Evolutionary conservation across 805 yeast species (phyloP), one percentile per base, ranked within the genome.

Genomic region (Nakazawaea pomicola): DNA sequence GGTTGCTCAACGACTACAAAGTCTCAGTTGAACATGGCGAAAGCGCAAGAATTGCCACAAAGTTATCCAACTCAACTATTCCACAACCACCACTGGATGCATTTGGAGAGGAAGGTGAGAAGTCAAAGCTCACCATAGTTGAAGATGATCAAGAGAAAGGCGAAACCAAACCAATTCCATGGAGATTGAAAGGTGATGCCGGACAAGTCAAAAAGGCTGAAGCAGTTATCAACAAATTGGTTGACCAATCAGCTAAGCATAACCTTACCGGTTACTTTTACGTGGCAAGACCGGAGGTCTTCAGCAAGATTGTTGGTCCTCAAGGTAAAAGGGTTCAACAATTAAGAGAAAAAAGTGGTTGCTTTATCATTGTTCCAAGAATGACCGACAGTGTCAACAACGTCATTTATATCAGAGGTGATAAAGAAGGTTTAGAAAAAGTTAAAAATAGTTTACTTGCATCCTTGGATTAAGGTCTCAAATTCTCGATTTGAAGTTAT

Each of bases 291-390:
- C 61, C 77, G 11, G 55, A 61, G 20, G 56, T 57, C 33, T 82
- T 83, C 59, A 73, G 82, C 44, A 74, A 70, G 56, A 67, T 87
- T 40, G 75, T 88, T 48, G 96, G 96, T 7, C 78, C 87, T 12
- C 81, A 76, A 50, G 96, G 96, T 35, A 62, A 78, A 27, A 78
- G 74, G 46, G 68, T 87, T 55, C 77, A 72, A 52, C 63, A 64
- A 48, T 70, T 86, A 45, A 78, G 93, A 65, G 64, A 65, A 20
- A 64, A 70, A 44, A 67, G 83, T 16, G 76, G 74, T 15, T 69
- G 83, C 29, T 68, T 74, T 43, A 74, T 85, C 46, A 67, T 70
- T 37, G 77, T 84, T 41, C 95, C 93, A 50, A 76, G 77, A 59
- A 63, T 64, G 34, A 60, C 58, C 35, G 83, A 79, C 46, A 65